Percentiles rank a stretch among this genome's conserved stretches.
Conservation (phyloP, 2,329 filamentous ascomycete species). For the Colletotrichum lindemuthianum region DNA sequence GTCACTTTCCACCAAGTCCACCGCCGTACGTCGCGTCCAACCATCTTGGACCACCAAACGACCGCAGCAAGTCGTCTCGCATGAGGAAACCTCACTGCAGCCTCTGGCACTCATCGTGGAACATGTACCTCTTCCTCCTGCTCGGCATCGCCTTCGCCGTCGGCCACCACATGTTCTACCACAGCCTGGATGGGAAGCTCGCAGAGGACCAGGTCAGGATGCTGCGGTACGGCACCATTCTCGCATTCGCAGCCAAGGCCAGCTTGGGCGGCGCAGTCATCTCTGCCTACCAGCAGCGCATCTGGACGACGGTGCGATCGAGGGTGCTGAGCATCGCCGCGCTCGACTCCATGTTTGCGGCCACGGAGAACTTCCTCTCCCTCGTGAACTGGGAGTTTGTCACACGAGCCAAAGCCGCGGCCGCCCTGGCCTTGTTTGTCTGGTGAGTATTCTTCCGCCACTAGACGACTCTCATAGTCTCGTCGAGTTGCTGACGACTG, state of each 20-base stretch:
- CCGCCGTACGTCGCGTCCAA: constrained; percentile 11
- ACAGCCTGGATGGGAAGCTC: constrained; percentile 41
- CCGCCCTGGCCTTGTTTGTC: constrained; percentile 46
- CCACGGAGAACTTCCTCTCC: constrained; percentile 44
- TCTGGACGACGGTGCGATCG: constrained; percentile 38
- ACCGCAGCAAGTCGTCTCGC: constrained; percentile 7
- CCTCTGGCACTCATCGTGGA: constrained; percentile 49
- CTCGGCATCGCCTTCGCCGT: constrained; percentile 45
- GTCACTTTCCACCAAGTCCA: not conserved
- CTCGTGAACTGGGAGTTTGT: constrained; percentile 44
- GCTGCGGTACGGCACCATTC: constrained; percentile 47
- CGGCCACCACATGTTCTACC: constrained; percentile 50
- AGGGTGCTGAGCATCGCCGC: constrained; percentile 36
- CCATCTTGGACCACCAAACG: constrained; percentile 1
- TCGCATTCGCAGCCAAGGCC: constrained; percentile 50
- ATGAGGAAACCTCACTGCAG: not conserved
- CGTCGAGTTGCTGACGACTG: constrained; percentile 25
- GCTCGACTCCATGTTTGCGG: constrained; percentile 46
- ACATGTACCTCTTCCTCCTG: constrained; percentile 48
- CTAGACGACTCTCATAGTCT: not conserved
- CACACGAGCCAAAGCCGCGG: constrained; percentile 44
- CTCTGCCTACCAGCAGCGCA: constrained; percentile 39
- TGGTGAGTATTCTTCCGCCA: constrained; percentile 40
- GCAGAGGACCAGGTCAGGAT: constrained; percentile 47
- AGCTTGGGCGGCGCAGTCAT: constrained; percentile 46